Evolutionary conservation across 2,329 filamentous ascomycete genomes (phyloP), one percentile per base, ranked within the genome.

Genomic region (Phialophora verrucosa): DNA sequence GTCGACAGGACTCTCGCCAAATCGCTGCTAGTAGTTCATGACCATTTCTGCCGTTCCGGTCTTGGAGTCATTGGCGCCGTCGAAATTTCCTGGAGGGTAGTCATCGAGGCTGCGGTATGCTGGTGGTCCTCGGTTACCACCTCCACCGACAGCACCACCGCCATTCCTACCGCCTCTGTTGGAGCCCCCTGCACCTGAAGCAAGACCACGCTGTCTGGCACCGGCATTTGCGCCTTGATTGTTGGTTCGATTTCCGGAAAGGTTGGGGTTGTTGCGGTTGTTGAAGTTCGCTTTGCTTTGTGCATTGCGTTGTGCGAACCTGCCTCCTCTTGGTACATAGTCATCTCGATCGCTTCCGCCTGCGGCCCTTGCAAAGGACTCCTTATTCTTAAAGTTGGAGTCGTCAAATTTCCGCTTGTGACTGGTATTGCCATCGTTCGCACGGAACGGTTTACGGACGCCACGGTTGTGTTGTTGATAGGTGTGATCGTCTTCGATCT

Each of bases 401-500:
- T 84, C 68, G 20, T 80, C 85, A 61, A 77, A 77, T 42, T 78
- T 77, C 57, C 87, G 82, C 78, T 89, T 90, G 64, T 84, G 79
- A 42, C 81, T 74, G 85, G 90, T 73, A 85, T 88, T 35, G 6
- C 88, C 68, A 87, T 85, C 69, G 86, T 87, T 73, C 90, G 88
- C 2, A 81, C 31, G 20, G 8, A 58, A 53, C 23, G 63, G 59
- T 50, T 61, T 58, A 23, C 62, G 64, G 32, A 49, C 57, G 5
- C 49, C 59, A 25, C 61, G 53, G 35, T 38, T 44, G 23, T 42
- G 51, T 27, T 70, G 54, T n/a, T 56, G 59, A 17, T 42, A 20
- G 54, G 27, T 79, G 59, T 88, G 77, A 80, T 94, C 91, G 60
- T 88, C 83, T 76, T 97, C 92, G 55, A 98, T 89, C 1, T 91